phyloP scores from a whole-genome alignment of 108 stramenopile genomes.

The Epithemia pelagica region DNA sequence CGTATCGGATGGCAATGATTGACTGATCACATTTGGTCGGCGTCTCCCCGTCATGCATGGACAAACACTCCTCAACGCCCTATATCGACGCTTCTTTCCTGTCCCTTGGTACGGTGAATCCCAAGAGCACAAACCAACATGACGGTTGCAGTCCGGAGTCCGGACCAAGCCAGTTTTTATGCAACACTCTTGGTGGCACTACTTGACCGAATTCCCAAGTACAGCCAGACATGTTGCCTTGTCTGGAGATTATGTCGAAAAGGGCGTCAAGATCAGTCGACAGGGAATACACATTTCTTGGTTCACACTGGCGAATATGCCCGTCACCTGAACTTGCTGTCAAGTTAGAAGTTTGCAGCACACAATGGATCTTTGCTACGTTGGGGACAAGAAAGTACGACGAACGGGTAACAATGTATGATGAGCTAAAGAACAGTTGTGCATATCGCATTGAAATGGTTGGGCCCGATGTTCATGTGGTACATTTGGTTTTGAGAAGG shows the following conservation, averaged over 20 bases:
- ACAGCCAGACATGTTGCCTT: not conserved
- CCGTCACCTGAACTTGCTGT: not conserved
- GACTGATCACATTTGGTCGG: not conserved
- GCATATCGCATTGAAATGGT: not conserved
- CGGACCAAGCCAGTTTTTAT: not conserved
- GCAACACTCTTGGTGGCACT: not conserved
- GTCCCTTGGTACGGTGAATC: not conserved
- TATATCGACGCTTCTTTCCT: not conserved
- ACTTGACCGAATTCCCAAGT: not conserved
- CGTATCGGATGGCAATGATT: not conserved
- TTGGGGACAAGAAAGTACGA: not conserved
- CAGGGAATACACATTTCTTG: not conserved
- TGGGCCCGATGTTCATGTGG: not conserved
- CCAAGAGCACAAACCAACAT: not conserved
- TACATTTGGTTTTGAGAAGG: not conserved
- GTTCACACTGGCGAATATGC: not conserved
- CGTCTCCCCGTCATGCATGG: not conserved
- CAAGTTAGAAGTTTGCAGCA: not conserved
- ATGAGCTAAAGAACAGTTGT: too few relatives aligned
- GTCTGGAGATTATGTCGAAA: too few relatives aligned
- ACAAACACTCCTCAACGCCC: not conserved
- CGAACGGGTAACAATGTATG: not conserved
- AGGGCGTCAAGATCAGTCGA: not conserved
- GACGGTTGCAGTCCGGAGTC: not conserved
- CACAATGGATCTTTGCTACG: not conserved